Percentiles rank a stretch among this genome's conserved stretches.
Conservation (phyloP, 2,329 filamentous ascomycete species). For the Neoscytalidium dimidiatum region DNA sequence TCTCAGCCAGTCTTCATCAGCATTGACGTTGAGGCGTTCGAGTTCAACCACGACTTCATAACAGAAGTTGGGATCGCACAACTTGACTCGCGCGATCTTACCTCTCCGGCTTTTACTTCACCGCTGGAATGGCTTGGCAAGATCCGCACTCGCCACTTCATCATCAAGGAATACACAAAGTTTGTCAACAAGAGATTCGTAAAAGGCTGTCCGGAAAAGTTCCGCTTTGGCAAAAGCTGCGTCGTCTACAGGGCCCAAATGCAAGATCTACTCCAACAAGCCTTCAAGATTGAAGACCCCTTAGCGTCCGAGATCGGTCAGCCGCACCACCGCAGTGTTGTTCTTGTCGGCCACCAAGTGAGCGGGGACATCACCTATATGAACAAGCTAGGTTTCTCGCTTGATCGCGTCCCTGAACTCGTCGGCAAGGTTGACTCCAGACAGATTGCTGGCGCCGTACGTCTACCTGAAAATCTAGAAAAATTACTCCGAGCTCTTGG, state of each 20-base stretch:
- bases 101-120: slow-evolving; percentile 63
- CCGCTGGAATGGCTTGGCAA: slow-evolving; percentile 67
- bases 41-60: slow-evolving; percentile 64
- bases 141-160: slow-evolving; percentile 73
- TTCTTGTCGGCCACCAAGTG: slow-evolving; percentile 79
- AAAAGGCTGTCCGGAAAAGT: slow-evolving; percentile 69
- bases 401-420: slow-evolving; percentile 62
- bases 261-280: neutral
- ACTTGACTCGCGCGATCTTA: slow-evolving; percentile 53
- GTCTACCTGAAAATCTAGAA: slow-evolving; percentile 54
- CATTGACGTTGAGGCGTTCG: slow-evolving; percentile 82
- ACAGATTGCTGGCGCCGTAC: neutral
- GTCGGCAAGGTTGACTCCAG: slow-evolving; percentile 42
- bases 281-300: slow-evolving; percentile 22
- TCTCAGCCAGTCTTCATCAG: slow-evolving; percentile 63
- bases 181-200: slow-evolving; percentile 70
- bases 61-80: slow-evolving; percentile 81
- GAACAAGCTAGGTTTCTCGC: slow-evolving; percentile 51
- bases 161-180: slow-evolving; percentile 68
- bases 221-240: slow-evolving; percentile 70
- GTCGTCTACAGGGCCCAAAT: slow-evolving; percentile 45
- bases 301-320: slow-evolving; percentile 19
- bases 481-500: slow-evolving; percentile 64
- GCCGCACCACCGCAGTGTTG: slow-evolving; percentile 42
- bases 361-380: slow-evolving; percentile 69